These are phyloP conservation scores for Cyclotella kingstonii DNA, from an alignment of 108 stramenopile genomes.

Conservation along the genomic window DNA sequence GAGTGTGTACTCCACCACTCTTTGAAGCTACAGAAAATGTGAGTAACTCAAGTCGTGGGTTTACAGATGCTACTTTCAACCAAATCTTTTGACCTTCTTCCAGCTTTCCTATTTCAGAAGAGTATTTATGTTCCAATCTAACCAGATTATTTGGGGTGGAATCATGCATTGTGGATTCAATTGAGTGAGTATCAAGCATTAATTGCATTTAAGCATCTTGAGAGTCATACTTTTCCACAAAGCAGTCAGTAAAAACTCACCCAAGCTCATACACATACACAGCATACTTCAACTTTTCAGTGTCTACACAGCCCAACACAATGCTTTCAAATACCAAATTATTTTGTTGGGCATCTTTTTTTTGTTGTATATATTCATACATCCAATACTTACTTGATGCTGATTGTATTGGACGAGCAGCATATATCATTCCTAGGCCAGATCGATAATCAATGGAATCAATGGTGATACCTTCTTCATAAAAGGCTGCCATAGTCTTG, in stretches of 20 bases:
- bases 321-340: constrained; percentile 50
- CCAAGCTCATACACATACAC: constrained; percentile 75
- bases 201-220: too few relatives aligned
- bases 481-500: too few relatives aligned
- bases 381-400: constrained; percentile 73
- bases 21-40: constrained; percentile 46
- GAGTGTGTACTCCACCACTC: constrained; percentile 37
- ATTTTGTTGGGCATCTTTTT: constrained; percentile 28
- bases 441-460: constrained; percentile 64
- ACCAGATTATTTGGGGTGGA: too few relatives aligned
- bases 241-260: constrained; percentile 1
- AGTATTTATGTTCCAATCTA: constrained; percentile 62
- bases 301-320: constrained; percentile 69
- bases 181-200: background rate
- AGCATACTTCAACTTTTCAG: constrained; percentile 60
- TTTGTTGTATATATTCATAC: constrained; percentile 68
- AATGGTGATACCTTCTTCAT: constrained; percentile 15
- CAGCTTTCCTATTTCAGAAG: constrained; percentile 53
- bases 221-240: too few relatives aligned
- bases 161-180: background rate
- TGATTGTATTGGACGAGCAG: constrained; percentile 55
- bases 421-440: constrained; percentile 49
- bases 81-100: constrained; percentile 51
- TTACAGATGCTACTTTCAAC: constrained; percentile 51
- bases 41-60: constrained; percentile 60